phyloP scores from a whole-genome alignment of 208 protist species.

The Acanthamoeba sp. region DNA sequence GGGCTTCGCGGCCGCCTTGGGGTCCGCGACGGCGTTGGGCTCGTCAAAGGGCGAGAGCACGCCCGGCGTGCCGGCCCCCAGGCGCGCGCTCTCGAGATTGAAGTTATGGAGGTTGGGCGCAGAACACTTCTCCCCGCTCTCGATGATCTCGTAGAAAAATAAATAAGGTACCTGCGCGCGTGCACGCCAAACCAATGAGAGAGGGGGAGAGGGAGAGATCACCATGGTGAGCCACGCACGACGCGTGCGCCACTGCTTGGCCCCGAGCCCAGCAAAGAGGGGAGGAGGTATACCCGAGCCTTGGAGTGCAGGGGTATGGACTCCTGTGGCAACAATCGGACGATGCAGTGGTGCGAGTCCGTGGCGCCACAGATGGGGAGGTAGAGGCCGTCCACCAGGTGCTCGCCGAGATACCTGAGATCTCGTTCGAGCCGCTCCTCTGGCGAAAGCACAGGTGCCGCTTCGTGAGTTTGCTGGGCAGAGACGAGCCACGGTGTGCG shows the following conservation, averaged over 20 bases:
- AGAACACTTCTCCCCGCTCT: conserved; percentile 70
- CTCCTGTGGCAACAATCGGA: conserved; percentile 1
- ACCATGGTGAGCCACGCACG: too few species aligned
- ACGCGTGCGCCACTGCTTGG: too few species aligned
- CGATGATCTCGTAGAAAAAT: conserved; percentile 55
- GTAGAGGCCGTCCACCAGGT: conserved; percentile 37
- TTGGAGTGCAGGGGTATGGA: conserved; percentile 40
- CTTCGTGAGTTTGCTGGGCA: too few species aligned
- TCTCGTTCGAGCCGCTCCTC: not conserved
- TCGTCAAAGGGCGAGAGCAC: conserved; percentile 52
- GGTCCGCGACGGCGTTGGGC: conserved; percentile 10
- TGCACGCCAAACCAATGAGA: not conserved
- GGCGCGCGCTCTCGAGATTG: conserved; percentile 6
- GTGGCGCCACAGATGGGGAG: conserved; percentile 22
- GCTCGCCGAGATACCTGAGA: conserved; percentile 39
- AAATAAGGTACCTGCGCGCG: conserved; percentile 24
- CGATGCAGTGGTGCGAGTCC: conserved; percentile 54
- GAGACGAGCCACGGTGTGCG: not conserved
- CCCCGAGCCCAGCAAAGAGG: too few species aligned
- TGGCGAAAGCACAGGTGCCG: not conserved
- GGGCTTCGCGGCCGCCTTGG: not conserved
- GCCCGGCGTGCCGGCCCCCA: not conserved
- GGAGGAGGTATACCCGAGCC: not conserved
- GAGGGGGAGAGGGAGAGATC: not conserved
- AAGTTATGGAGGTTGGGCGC: conserved; percentile 47